Conservation (phyloP, 495 filamentous ascomycete genomes). For the Aspergillus diversus region DNA sequence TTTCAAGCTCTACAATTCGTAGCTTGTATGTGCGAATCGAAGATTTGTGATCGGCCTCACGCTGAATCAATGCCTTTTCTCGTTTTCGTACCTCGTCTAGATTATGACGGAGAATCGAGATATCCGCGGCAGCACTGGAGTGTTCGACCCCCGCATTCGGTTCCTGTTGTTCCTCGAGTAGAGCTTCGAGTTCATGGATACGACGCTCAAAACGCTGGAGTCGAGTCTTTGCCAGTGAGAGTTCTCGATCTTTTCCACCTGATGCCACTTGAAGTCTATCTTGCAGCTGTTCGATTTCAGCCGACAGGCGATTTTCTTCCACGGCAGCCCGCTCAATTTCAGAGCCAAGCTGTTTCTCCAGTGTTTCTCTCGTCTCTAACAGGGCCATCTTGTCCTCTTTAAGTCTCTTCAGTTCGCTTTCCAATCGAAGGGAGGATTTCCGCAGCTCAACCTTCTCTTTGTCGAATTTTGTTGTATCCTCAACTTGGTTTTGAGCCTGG, state of each 20-base stretch:
- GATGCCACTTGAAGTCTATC: conserved; percentile 45
- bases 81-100: conserved; percentile 65
- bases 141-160: conserved; percentile 36
- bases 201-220: conserved; percentile 63
- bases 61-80: conserved; percentile 63
- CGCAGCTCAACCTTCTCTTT: conserved; percentile 66
- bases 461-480: conserved; percentile 60
- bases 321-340: conserved; percentile 58
- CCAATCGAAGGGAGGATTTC: conserved; percentile 59
- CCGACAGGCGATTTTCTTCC: conserved; percentile 60
- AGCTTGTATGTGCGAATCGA: conserved; percentile 56
- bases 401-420: conserved; percentile 60
- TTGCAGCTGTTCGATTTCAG: conserved; percentile 62
- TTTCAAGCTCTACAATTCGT: conserved; percentile 59
- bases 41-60: conserved; percentile 62
- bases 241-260: conserved; percentile 52
- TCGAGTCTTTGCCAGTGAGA: conserved; percentile 53
- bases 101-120: conserved; percentile 61
- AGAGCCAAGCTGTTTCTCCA: conserved; percentile 57
- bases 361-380: conserved; percentile 51
- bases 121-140: conserved; percentile 55
- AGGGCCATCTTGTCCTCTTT: conserved; percentile 59
- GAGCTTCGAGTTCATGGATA: conserved; percentile 59
- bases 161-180: conserved; percentile 46
- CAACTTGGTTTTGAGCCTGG: conserved; percentile 50